A percentile compares a stretch with the other conserved stretches of the same genome.
Evolutionary conservation across 331 rosid species (phyloP).

Genomic region (Saraca asoca): DNA sequence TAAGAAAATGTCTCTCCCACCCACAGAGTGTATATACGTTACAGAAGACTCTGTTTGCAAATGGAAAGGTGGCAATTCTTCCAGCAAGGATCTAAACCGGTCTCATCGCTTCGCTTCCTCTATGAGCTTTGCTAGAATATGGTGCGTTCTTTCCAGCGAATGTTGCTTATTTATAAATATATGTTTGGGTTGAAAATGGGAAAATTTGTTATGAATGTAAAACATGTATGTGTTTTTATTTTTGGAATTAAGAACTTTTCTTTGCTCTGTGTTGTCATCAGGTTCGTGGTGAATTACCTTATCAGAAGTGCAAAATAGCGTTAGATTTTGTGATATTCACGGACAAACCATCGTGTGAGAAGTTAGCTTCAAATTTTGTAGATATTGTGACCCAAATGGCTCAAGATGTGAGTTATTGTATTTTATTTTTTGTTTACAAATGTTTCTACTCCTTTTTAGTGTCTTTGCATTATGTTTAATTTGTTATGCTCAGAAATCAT

Average conservation of each 20-base stretch:
- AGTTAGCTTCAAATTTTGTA: slow-evolving; percentile 80
- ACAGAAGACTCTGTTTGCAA: slow-evolving; percentile 77
- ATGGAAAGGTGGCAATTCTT: slow-evolving; percentile 74
- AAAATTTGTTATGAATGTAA: background rate
- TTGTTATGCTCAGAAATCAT: background rate
- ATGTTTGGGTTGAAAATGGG: background rate
- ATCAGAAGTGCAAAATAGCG: slow-evolving; percentile 80
- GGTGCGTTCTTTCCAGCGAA: slow-evolving; percentile 47
- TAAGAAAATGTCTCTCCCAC: slow-evolving; percentile 68
- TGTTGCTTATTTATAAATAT: background rate
- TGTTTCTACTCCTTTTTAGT: background rate
- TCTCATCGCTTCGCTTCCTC: slow-evolving; percentile 86
- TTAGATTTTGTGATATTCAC: slow-evolving; percentile 77
- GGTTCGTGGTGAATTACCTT: slow-evolving; percentile 93
- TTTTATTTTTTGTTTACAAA: background rate
- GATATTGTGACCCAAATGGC: slow-evolving; percentile 92
- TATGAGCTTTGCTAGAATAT: slow-evolving; percentile 89
- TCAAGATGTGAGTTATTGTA: slow-evolving; percentile 76
- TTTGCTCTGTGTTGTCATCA: slow-evolving; percentile 38
- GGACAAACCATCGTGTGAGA: slow-evolving; percentile 53
- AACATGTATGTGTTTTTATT: slow-evolving; percentile 9
- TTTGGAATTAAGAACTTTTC: slow-evolving; percentile 29
- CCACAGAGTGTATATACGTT: slow-evolving; percentile 61
- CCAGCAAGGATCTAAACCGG: slow-evolving; percentile 63
- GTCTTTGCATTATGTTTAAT: background rate